Base-by-base conservation (phyloP, 345 rosid genomes). In the Passiflora organensis region DNA sequence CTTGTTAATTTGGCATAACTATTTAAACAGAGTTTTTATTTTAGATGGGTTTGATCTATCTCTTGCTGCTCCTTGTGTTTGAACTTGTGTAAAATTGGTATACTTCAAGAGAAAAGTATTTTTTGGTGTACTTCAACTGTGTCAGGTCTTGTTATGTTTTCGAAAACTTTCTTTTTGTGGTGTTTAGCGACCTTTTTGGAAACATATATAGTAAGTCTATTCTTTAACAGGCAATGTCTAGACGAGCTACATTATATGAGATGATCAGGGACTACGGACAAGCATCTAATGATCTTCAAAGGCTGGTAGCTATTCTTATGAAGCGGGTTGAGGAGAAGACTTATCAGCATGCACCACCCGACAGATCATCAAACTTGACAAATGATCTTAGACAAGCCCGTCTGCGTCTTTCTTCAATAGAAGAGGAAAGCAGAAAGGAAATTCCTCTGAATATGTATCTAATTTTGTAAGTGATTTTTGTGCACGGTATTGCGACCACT, bases 261-360 rank as follows among this genome's bases (percentile, higher is more conserved):
- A 84, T 80, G 87, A 80, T 89, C 59, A 86, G 95, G 73, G 91
- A 86, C 66, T 89, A 77, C 78, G 91, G 80, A 41, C 87, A 80
- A 78, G 94, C 99, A 46, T 82, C 91, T 43, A 73, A 50, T 61
- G 95, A 93, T 76, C 83, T 86, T 68, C 78, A 68, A 71, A 80
- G 89, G 65, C 76, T 84, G 60, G 52, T 80, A 64, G 54, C 78
- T 62, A 65, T 74, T 70, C 79, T 80, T 32, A 66, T 71, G 50
- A 82, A 79, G 79, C 95, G 82, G 73, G 61, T 69, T 57, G 95
- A 87, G 66, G 82, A 65, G 62, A 82, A 79, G 68, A 66, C 55
- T 37, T 83, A n/a, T n/a, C n/a, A n/a, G n/a, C n/a, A n/a, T n/a
- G n/a, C 79, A 66, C 57, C 53, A 13, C 71, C 77, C 45, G 91